A percentile compares a stretch with the other conserved stretches of the same genome.
phyloP scores from a whole-genome alignment of 208 protist genomes.

The Crithidia acanthocephali region DNA sequence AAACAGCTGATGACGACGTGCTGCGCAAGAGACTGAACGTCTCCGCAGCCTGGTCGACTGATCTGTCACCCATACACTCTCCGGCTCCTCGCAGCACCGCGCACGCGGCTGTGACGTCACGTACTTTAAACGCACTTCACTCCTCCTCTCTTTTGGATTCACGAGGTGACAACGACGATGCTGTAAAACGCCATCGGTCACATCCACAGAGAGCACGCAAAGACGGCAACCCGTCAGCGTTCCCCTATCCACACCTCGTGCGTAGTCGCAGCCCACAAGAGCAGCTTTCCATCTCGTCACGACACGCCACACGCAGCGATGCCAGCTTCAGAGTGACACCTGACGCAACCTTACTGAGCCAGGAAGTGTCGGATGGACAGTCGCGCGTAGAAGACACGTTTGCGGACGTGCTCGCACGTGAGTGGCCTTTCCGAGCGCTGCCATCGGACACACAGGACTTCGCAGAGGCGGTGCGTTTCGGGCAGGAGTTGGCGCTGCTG shows the following conservation, averaged over 20 bases:
- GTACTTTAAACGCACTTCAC: too few species aligned
- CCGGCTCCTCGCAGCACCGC: not conserved
- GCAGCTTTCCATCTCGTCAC: not conserved
- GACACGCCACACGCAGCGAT: not conserved
- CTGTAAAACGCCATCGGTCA: not conserved
- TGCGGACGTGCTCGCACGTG: conserved; percentile 3
- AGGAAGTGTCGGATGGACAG: not conserved
- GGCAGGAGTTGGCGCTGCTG: conserved; percentile 10
- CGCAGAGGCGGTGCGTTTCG: conserved; percentile 7
- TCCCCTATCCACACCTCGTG: conserved; percentile 13
- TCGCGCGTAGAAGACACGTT: conserved; percentile 3
- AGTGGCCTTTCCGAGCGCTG: conserved; percentile 9
- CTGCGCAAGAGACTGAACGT: conserved; percentile 6
- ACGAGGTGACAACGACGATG: not conserved
- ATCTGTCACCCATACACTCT: conserved; percentile 12
- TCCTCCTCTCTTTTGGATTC: not conserved
- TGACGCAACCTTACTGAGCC: not conserved
- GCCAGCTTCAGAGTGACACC: not conserved
- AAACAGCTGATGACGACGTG: conserved; percentile 1
- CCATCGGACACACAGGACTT: not conserved
- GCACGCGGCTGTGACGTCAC: not conserved
- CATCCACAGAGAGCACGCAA: not conserved
- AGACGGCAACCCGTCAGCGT: not conserved
- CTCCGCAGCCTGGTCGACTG: conserved; percentile 5
- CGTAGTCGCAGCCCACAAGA: conserved; percentile 16